phyloP scores from a whole-genome alignment of 345 rosid species.

The Melastoma malabathricum region DNA sequence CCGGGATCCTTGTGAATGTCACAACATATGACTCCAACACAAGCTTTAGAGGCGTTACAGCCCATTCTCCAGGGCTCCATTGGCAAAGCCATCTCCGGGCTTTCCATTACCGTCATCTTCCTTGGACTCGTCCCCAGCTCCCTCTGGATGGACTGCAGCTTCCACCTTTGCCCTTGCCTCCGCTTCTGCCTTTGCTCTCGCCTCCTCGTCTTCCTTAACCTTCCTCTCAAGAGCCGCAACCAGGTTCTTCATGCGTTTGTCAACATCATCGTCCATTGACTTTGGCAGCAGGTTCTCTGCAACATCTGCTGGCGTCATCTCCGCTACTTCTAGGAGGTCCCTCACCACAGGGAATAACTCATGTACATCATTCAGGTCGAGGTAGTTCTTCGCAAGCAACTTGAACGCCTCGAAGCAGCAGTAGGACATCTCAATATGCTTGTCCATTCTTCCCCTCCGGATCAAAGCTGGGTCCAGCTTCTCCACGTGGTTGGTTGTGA shows the following conservation, averaged over 20 bases:
- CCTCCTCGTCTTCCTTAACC: too few species aligned
- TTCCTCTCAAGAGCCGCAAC: slow-evolving; percentile 3
- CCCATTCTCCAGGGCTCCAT: too few species aligned
- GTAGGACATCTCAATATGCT: slow-evolving; percentile 14
- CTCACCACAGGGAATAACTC: slow-evolving; percentile 2
- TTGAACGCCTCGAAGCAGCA: slow-evolving; percentile 10
- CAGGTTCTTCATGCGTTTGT: slow-evolving; percentile 5
- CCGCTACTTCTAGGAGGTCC: slow-evolving; percentile 1
- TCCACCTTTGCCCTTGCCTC: too few species aligned
- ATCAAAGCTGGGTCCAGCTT: slow-evolving; percentile 25
- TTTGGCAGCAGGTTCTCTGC: slow-evolving; percentile 14
- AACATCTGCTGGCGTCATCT: slow-evolving; percentile 10
- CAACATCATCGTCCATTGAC: neutral
- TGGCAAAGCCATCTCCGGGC: too few species aligned
- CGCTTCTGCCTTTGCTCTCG: too few species aligned
- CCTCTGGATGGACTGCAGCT: too few species aligned
- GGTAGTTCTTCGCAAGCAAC: slow-evolving; percentile 9
- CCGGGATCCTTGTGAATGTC: too few species aligned
- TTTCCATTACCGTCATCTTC: too few species aligned
- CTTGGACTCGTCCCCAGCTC: too few species aligned
- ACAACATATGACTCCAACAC: too few species aligned
- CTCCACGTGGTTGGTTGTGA: slow-evolving; percentile 26
- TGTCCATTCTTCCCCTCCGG: slow-evolving; percentile 36
- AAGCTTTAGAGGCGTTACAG: too few species aligned
- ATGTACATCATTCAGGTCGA: slow-evolving; percentile 2